phyloP scores from a whole-genome alignment of 108 stramenopile genomes.

The Nitzschia inconspicua region DNA sequence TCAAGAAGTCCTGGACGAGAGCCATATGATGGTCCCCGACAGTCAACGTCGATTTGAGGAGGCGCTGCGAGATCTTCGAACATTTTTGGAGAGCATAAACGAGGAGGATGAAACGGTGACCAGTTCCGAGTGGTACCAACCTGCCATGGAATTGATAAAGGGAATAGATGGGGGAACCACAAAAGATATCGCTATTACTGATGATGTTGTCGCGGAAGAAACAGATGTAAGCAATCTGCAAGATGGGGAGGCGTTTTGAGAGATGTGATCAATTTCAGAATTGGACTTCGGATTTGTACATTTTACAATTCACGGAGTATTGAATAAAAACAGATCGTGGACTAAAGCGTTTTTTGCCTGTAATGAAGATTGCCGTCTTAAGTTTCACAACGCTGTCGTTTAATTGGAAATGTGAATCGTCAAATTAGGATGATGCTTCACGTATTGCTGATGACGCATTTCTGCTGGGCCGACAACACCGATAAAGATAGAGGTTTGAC shows the following conservation, averaged over 20 bases:
- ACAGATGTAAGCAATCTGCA: constrained; percentile 33
- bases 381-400: too few relatives aligned
- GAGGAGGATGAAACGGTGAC: background rate
- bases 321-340: too few relatives aligned
- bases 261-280: too few relatives aligned
- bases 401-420: too few relatives aligned
- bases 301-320: too few relatives aligned
- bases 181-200: background rate
- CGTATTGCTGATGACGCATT: too few relatives aligned
- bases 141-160: constrained; percentile 23
- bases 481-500: too few relatives aligned
- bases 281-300: too few relatives aligned
- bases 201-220: constrained; percentile 12
- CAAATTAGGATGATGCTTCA: too few relatives aligned
- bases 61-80: constrained; percentile 54
- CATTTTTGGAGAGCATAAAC: constrained; percentile 28
- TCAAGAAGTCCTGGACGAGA: constrained; percentile 74
- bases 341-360: too few relatives aligned
- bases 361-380: too few relatives aligned
- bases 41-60: constrained; percentile 52
- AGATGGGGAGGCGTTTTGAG: constrained; percentile 43
- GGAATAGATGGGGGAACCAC: background rate
- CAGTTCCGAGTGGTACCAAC: constrained; percentile 20
- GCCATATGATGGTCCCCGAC: constrained; percentile 85
- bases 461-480: too few relatives aligned